phyloP scores from a whole-genome alignment of 352 stramenopile genomes.

The Phytophthora hybrid region DNA sequence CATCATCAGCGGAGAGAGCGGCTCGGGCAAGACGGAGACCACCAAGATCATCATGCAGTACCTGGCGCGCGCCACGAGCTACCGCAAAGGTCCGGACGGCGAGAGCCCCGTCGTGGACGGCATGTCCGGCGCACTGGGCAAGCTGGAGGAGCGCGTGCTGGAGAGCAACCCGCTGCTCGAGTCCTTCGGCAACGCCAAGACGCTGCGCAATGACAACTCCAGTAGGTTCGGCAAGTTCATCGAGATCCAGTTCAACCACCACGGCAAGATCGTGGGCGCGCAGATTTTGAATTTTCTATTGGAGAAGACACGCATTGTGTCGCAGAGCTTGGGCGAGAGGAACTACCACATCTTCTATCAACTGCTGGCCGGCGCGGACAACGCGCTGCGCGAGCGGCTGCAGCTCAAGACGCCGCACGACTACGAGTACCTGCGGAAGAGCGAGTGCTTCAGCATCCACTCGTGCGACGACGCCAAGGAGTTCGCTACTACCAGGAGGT shows the following conservation, averaged over 20 bases:
- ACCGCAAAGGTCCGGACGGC: slow-evolving; percentile 53
- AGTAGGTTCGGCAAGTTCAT: slow-evolving; percentile 98
- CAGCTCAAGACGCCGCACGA: slow-evolving; percentile 79
- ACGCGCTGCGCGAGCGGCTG: slow-evolving; percentile 67
- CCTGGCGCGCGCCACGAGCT: slow-evolving; percentile 80
- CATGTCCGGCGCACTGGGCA: slow-evolving; percentile 92
- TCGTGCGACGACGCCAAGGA: slow-evolving; percentile 81
- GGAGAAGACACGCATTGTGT: slow-evolving; percentile 93
- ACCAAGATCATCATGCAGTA: slow-evolving; percentile 95
- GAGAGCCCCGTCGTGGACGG: slow-evolving; percentile 25
- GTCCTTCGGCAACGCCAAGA: slow-evolving; percentile 94
- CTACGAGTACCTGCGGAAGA: slow-evolving; percentile 91
- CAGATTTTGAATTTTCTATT: slow-evolving; percentile 93
- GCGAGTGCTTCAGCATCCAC: slow-evolving; percentile 85
- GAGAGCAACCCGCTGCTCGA: slow-evolving; percentile 91
- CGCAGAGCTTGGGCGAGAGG: slow-evolving; percentile 91
- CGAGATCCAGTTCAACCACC: slow-evolving; percentile 95
- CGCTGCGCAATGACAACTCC: slow-evolving; percentile 97
- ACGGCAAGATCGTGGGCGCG: slow-evolving; percentile 91
- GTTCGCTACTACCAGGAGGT: slow-evolving; percentile 85
- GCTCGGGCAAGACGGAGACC: slow-evolving; percentile 92
- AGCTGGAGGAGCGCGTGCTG: slow-evolving; percentile 88
- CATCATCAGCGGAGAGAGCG: slow-evolving; percentile 93
- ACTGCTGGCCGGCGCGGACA: slow-evolving; percentile 82
- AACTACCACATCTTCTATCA: slow-evolving; percentile 99